A percentile compares a stretch with the other conserved stretches of the same genome.
Conservation (phyloP, 1,284 basidiomycete genomes). For the Microbotryum intermedium region DNA sequence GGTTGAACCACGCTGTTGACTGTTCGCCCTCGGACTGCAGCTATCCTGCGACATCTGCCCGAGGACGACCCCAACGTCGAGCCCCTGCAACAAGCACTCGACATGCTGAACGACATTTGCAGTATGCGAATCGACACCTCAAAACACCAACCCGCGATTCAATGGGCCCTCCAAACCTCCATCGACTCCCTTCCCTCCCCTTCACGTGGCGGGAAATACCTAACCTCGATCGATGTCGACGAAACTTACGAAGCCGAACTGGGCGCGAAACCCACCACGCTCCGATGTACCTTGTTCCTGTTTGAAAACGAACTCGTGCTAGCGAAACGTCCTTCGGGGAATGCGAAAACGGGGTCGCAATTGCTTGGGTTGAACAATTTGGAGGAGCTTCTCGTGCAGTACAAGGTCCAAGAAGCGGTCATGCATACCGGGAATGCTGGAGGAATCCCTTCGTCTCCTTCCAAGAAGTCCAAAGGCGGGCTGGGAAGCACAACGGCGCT, state of each 20-base stretch:
- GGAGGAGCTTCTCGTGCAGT: slow-evolving; percentile 51
- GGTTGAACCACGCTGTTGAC: not conserved
- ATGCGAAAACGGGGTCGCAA: slow-evolving; percentile 61
- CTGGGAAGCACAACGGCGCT: slow-evolving; percentile 43
- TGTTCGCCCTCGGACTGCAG: slow-evolving; percentile 7
- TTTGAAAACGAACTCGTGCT: slow-evolving; percentile 93
- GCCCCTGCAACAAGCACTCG: slow-evolving; percentile 74
- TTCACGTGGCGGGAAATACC: slow-evolving; percentile 60
- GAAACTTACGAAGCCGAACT: slow-evolving; percentile 45
- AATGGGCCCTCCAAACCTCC: slow-evolving; percentile 74
- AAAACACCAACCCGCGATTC: slow-evolving; percentile 76
- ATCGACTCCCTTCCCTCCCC: slow-evolving; percentile 74
- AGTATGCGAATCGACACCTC: slow-evolving; percentile 84
- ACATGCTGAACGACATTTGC: slow-evolving; percentile 82
- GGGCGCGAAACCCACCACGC: slow-evolving; percentile 37
- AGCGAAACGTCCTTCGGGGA: slow-evolving; percentile 69
- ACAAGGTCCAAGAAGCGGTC: slow-evolving; percentile 44
- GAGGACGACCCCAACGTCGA: slow-evolving; percentile 36
- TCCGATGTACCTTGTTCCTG: slow-evolving; percentile 84
- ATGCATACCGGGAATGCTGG: not conserved
- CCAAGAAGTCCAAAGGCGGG: slow-evolving; percentile 47
- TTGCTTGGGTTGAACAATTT: slow-evolving; percentile 79
- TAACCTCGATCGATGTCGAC: slow-evolving; percentile 90
- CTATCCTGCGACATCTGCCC: slow-evolving; percentile 30
- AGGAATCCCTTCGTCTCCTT: slow-evolving; percentile 5